These are phyloP conservation scores for Kernera saxatilis DNA, from an alignment of 345 rosid species.

Conservation along the genomic window DNA sequence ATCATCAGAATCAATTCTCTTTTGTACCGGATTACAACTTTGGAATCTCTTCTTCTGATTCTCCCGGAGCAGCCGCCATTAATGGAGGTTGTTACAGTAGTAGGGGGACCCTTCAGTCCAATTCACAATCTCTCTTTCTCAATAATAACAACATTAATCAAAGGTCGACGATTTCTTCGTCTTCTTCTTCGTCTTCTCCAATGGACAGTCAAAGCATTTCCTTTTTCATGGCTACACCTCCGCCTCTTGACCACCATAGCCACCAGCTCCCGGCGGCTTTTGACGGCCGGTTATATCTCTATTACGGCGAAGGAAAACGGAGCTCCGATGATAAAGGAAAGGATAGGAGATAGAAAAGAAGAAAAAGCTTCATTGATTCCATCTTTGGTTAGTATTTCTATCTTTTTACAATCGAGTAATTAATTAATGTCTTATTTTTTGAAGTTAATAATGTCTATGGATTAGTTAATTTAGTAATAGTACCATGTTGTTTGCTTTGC, in stretches of 20 bases:
- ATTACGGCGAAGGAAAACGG: constrained; percentile 57
- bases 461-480: constrained; percentile 5
- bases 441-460: neutral
- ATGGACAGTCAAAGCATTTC: constrained; percentile 48
- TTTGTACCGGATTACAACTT: constrained; percentile 76
- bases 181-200: constrained; percentile 31
- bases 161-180: constrained; percentile 48
- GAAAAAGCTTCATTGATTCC: constrained; percentile 11
- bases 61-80: constrained; percentile 16
- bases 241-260: constrained; percentile 48
- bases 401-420: neutral
- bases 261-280: constrained; percentile 53
- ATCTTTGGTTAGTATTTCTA: constrained; percentile 44
- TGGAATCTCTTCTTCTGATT: constrained; percentile 56
- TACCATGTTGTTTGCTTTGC: constrained; percentile 21
- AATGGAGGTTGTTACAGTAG: constrained; percentile 65
- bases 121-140: constrained; percentile 44
- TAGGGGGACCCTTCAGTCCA: constrained; percentile 99
- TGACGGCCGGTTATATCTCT: constrained; percentile 26
- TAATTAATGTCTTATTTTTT: neutral
- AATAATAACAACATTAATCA: constrained; percentile 42
- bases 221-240: constrained; percentile 63
- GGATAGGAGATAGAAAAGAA: constrained; percentile 45
- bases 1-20: constrained; percentile 42
- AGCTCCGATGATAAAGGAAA: constrained; percentile 67